Conservation (phyloP, 345 rosid species). For the Salix udensis region DNA sequence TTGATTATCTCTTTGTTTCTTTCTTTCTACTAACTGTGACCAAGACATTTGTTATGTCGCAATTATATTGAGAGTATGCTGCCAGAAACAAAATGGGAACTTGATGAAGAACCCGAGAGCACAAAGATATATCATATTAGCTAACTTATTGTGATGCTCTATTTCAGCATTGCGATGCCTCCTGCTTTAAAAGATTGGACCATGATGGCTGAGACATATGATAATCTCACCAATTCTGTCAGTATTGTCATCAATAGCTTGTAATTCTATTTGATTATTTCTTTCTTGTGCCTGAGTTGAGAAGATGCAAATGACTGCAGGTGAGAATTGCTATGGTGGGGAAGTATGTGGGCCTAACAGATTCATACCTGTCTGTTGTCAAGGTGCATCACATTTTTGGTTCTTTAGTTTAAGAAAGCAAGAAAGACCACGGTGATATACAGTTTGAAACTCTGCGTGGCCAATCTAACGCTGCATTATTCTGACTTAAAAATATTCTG, state of each 20-base stretch:
- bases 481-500: neutral
- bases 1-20: neutral
- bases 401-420: neutral
- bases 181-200: slow-evolving; percentile 36
- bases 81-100: slow-evolving; percentile 6
- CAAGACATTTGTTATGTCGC: neutral
- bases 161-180: slow-evolving; percentile 33
- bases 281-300: slow-evolving; percentile 22
- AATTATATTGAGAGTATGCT: neutral
- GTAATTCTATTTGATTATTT: slow-evolving; percentile 15
- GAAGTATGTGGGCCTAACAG: slow-evolving; percentile 37
- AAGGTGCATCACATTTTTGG: slow-evolving; percentile 18
- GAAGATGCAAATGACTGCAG: slow-evolving; percentile 25
- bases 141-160: slow-evolving; percentile 13
- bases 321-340: slow-evolving; percentile 39
- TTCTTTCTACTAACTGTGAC: neutral
- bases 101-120: neutral
- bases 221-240: slow-evolving; percentile 43
- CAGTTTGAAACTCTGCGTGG: neutral
- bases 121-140: slow-evolving; percentile 7
- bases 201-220: slow-evolving; percentile 34
- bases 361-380: slow-evolving; percentile 34
- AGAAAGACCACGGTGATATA: neutral
- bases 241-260: slow-evolving; percentile 21
- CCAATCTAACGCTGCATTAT: neutral